These are phyloP conservation scores for Beta macrorhiza DNA, from an alignment of 179 eudicot genomes.

Conservation along the genomic window DNA sequence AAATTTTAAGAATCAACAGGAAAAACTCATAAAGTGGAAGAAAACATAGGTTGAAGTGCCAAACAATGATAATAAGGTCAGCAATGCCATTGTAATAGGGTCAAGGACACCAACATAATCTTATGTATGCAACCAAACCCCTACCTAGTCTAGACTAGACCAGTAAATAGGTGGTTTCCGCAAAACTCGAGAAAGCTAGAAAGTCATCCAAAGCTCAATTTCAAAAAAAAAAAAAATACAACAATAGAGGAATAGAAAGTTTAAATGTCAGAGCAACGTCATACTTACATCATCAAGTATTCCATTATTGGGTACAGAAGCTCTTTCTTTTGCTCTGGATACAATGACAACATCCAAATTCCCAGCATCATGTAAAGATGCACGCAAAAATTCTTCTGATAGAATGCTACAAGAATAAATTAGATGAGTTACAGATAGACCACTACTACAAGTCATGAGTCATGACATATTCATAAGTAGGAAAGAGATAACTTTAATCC, in stretches of 20 bases:
- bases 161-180: background rate
- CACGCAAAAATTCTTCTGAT: slow-evolving; percentile 98
- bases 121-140: background rate
- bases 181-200: background rate
- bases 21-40: background rate
- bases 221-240: background rate
- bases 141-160: background rate
- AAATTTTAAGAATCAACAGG: background rate
- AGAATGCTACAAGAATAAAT: slow-evolving; percentile 98
- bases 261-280: slow-evolving; percentile 12
- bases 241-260: background rate
- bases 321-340: slow-evolving; percentile 58
- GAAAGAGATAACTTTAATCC: background rate
- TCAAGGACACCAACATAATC: background rate
- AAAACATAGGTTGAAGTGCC: background rate
- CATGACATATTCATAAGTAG: slow-evolving; percentile 6
- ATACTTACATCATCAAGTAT: slow-evolving; percentile 68
- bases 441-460: background rate
- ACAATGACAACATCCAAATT: slow-evolving; percentile 57
- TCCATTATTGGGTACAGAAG: slow-evolving; percentile 47
- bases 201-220: background rate
- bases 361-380: slow-evolving; percentile 70
- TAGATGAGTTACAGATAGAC: slow-evolving; percentile 48
- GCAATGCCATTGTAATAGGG: background rate
- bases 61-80: background rate